Base-by-base conservation (phyloP, 2,329 filamentous ascomycete genomes). In the Atkinsonella hypoxylon region DNA sequence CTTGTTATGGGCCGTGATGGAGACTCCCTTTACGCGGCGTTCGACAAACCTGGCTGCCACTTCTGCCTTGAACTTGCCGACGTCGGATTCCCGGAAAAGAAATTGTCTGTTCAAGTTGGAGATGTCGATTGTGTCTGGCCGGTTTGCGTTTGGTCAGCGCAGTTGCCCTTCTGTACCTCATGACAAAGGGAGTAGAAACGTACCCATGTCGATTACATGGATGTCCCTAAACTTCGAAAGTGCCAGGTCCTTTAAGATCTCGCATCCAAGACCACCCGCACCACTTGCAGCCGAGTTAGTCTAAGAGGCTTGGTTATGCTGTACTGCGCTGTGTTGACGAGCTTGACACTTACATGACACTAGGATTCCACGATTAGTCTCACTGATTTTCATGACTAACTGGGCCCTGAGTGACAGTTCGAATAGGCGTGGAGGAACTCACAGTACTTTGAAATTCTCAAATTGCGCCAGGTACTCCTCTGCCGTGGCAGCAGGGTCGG, bases 41-140 rank as follows among this genome's bases (percentile, higher is more conserved):
- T 95, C 86, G 41, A 98, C 91, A 60, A 97, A 97, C 11, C 79
- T 78, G 9, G 93, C 93, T 3, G 93, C 93, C 42, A 95, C 87
- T 63, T 93, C 88, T 47, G 94, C 93, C 70, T 98, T 98, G 58
- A 79, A 87, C 62, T 89, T 91, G 38, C 94, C 93, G 30, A 98
- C 91, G 65, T 98, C 93, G 53, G 82, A 75, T 59, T 90, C 79
- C 20, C 93, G 87, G 69, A 98, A 98, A 53, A 98, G 81, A 63
- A 98, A 98, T 62, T 98, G 93, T 41, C 93, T 85, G 69, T 98
- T 98, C 20, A 98, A 78, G 66, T 98, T 98, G 47, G 90, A 96
- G 54, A 98, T 91, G 64, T 98, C 93, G 67, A 98, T 98, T 1
- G 91, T 98, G 68, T 98, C 89, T 89, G 57, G 31, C 10, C n/a